Percentiles rank a stretch among this genome's conserved stretches.
These are phyloP conservation scores for Cryptosporidium xiaoi DNA, from an alignment of 169 alveolate species.

Conservation along the genomic window DNA sequence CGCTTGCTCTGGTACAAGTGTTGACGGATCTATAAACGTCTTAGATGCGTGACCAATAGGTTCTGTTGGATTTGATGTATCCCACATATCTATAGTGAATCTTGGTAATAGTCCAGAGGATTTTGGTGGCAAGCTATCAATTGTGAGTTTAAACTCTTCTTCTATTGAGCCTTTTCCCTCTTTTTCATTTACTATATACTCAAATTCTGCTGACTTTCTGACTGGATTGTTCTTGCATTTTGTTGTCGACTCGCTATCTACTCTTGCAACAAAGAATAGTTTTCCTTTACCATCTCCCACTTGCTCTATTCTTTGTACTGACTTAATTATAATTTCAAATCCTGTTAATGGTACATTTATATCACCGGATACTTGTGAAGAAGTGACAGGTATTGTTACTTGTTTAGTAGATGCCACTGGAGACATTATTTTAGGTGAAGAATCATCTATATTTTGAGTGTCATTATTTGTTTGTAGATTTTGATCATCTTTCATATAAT, in stretches of 20 bases:
- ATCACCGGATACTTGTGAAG: conserved; percentile 57
- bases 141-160: conserved; percentile 75
- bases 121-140: conserved; percentile 82
- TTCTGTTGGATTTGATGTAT: conserved; percentile 21
- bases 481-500: conserved; percentile 7
- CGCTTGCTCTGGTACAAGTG: conserved; percentile 35
- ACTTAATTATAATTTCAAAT: conserved; percentile 50
- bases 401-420: conserved; percentile 34
- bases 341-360: conserved; percentile 41
- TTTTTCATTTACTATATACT: conserved; percentile 2
- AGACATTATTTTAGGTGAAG: conserved; percentile 7
- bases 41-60: conserved; percentile 64
- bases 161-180: conserved; percentile 79
- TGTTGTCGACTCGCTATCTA: conserved; percentile 72
- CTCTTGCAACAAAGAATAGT: conserved; percentile 76
- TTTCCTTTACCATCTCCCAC: conserved; percentile 69
- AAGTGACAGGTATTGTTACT: conserved; percentile 13
- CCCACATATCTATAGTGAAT: conserved; percentile 82
- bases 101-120: conserved; percentile 83
- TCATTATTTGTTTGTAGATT: neutral
- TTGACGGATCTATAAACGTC: conserved; percentile 61
- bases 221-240: conserved; percentile 74
- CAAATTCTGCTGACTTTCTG: conserved; percentile 75
- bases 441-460: neutral
- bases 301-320: conserved; percentile 42